Conservation (phyloP, 176 grass and related monocot species). For the Triticum dicoccoides region DNA sequence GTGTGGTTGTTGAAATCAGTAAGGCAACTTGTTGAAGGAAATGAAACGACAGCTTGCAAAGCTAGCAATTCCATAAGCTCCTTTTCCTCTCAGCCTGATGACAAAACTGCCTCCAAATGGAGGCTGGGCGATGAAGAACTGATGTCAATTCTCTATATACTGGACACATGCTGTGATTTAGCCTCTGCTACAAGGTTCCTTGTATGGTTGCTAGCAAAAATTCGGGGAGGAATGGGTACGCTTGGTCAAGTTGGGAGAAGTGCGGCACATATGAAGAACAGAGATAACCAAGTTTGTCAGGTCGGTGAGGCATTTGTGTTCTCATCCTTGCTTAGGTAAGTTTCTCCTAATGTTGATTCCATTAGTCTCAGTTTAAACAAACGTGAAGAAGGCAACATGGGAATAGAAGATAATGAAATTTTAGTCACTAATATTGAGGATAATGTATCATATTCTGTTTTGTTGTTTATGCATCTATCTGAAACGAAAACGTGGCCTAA, state of each 20-base stretch:
- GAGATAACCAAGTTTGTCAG: slow-evolving; percentile 90
- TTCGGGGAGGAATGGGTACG: slow-evolving; percentile 52
- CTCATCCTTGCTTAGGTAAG: slow-evolving; percentile 88
- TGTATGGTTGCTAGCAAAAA: slow-evolving; percentile 79
- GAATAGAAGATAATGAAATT: not conserved
- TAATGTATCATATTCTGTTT: not conserved
- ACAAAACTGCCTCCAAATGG: slow-evolving; percentile 62
- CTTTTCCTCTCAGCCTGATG: slow-evolving; percentile 48
- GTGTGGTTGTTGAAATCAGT: slow-evolving; percentile 89
- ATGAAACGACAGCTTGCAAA: slow-evolving; percentile 65
- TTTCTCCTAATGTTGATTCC: slow-evolving; percentile 18
- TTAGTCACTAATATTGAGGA: not conserved
- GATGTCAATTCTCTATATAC: slow-evolving; percentile 78
- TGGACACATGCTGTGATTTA: slow-evolving; percentile 91
- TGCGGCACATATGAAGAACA: slow-evolving; percentile 56
- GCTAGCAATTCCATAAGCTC: slow-evolving; percentile 51
- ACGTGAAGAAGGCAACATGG: not conserved
- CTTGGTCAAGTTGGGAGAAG: slow-evolving; percentile 54
- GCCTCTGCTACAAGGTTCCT: slow-evolving; percentile 72
- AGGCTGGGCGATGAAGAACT: slow-evolving; percentile 85
- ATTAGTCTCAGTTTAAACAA: slow-evolving; percentile 24
- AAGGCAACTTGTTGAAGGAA: slow-evolving; percentile 85
- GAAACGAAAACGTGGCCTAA: not conserved
- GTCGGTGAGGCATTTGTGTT: slow-evolving; percentile 86
- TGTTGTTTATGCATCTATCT: not conserved